Base-by-base conservation (phyloP, 345 rosid genomes). In the Corchorus olitorius region DNA sequence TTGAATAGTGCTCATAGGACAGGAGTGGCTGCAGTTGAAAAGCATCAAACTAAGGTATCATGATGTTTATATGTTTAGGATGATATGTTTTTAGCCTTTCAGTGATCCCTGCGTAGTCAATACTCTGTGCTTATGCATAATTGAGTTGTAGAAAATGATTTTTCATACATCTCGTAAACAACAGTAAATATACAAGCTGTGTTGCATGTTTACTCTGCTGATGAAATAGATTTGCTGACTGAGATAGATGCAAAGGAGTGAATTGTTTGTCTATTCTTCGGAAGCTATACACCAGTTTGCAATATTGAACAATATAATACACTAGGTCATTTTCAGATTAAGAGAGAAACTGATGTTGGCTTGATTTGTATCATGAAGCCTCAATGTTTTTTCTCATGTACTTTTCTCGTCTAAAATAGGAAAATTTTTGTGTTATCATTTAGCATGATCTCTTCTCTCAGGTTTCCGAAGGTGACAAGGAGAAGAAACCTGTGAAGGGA, bases 401-500 rank as follows among this genome's bases (percentile, higher is more conserved):
- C 56, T 45, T 33, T 72, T 37, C 34, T 10, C n/a, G 22, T n/a
- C 61, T 70, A 50, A 16, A 70, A 52, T 34, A 52, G 33, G 43
- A 34, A 50, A 52, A 0, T 7, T 12, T 20, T 37, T 73, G 37
- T 39, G 33, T 55, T 37, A 8, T 19, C 27, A 72, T 55, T 72
- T 66, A 52, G 13, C 14, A 52, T 27, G 20, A 60, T 60, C 13
- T 64, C 53, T 59, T 65, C 70, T 61, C 14, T 16, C 63, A 16
- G 49, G 60, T 43, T 69, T 37, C 63, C 64, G 56, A 52, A 74
- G 17, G 22, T 34, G 74, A 45, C 64, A 68, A 39, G 78, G 84
- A 87, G 89, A 87, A 83, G 75, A 88, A 72, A 65, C 75, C 82
- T 72, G 77, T 76, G 58, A 84, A 87, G 86, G 67, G 62, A 70